Evolutionary conservation across 257 asterid genomes (phyloP), one percentile per base, ranked within the genome.

Genomic region (Eucommia ulmoides): DNA sequence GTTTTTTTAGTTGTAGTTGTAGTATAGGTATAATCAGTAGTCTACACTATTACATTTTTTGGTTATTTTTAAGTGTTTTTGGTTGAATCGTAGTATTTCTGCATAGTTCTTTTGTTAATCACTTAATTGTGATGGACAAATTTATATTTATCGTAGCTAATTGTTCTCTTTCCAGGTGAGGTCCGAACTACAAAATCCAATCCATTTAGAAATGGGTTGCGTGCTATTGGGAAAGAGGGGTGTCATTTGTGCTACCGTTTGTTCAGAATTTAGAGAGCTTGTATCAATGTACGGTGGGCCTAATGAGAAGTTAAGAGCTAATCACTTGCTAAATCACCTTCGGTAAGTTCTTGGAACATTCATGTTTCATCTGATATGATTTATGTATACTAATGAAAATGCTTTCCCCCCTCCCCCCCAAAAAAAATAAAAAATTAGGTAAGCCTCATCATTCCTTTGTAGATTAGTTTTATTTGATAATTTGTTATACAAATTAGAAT

Each of bases 241-340:
- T 59, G 79, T 89, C 38, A 58, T 89, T 44, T 85, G 96, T 70
- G 78, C 80, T 55, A 86, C 93, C 59, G 98, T 73, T 56, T 46
- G 23, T 56, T 65, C 74, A 33, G 98, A 89, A 69, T 83, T 83
- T 62, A 75, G 75, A 73, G 84, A 80, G 76, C 82, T 89, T 61
- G 65, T 89, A 59, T 64, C 80, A 63, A 83, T 82, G 87, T 83
- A 82, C 49, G 96, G 96, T 44, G 98, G 98, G 59, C 78, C 88
- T 45, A 83, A 69, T 50, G 96, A 89, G 73, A 89, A 78, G 69
- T 47, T 66, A 57, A 74, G 98, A 63, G 84, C 96, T 41, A 59
- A 67, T 56, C 73, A 66, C 69, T 42, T 85, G 66, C 69, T 83
- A 72, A 74, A 80, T 56, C 70, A 68, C 64, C 77, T 89, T 67